phyloP scores from a whole-genome alignment of 2,329 filamentous ascomycete species.

The Colletotrichum kahawae region DNA sequence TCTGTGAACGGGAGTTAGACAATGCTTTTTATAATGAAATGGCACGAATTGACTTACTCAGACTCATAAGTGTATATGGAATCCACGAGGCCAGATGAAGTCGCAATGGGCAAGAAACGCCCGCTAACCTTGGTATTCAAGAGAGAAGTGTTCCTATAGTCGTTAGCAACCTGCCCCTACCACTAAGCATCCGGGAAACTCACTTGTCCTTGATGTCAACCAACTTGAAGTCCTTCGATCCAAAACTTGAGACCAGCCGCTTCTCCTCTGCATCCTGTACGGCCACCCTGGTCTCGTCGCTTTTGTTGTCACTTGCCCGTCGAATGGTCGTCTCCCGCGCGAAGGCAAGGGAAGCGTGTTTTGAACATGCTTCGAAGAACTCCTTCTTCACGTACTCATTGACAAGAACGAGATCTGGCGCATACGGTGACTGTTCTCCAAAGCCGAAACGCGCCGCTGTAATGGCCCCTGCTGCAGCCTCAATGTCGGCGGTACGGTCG shows the following conservation, averaged over 20 bases:
- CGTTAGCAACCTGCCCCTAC: constrained; percentile 15
- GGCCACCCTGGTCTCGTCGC: constrained; percentile 23
- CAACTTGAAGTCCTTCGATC: constrained; percentile 16
- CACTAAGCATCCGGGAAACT: constrained; percentile 27
- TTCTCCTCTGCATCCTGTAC: constrained; percentile 30
- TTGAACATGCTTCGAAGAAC: constrained; percentile 46
- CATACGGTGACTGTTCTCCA: constrained; percentile 62
- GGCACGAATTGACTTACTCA: not conserved
- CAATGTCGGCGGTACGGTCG: constrained; percentile 62
- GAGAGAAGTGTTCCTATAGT: not conserved
- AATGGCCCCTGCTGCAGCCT: constrained; percentile 56
- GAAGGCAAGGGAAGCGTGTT: constrained; percentile 35
- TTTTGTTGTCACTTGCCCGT: constrained; percentile 24
- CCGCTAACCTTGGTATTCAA: constrained; percentile 19
- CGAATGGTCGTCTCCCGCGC: constrained; percentile 25
- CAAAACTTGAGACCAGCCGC: constrained; percentile 22
- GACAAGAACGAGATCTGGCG: constrained; percentile 67
- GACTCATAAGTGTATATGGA: not conserved
- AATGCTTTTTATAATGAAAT: too few relatives aligned
- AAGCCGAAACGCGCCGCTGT: constrained; percentile 59
- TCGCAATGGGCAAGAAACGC: constrained; percentile 31
- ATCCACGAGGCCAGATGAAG: constrained; percentile 14
- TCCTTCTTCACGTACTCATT: constrained; percentile 64
- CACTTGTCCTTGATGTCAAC: constrained; percentile 17
- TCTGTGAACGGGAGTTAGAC: constrained; percentile 22